A percentile compares a stretch with the other conserved stretches of the same genome.
phyloP scores from a whole-genome alignment of 2,329 filamentous ascomycete genomes.

The Aspergillus alliaceus region DNA sequence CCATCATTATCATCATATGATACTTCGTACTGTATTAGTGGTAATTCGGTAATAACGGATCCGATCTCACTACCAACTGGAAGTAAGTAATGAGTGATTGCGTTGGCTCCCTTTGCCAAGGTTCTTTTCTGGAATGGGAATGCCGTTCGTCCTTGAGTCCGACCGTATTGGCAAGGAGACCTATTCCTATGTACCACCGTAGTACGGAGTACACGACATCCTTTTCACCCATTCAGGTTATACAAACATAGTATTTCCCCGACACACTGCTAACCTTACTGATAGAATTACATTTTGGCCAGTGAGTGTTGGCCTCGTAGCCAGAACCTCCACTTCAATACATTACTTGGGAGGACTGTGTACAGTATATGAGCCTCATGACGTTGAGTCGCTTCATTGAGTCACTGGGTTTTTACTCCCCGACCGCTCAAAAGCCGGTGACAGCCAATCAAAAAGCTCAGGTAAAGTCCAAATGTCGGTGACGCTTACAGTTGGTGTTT shows the following conservation, averaged over 20 bases:
- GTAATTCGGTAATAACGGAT: background rate
- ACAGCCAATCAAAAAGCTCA: background rate
- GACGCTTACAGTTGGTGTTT: too few relatives aligned
- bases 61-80: background rate
- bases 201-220: background rate
- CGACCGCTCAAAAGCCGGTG: background rate
- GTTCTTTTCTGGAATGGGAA: background rate
- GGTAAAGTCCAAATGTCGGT: background rate
- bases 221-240: background rate
- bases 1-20: background rate
- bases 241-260: too few relatives aligned
- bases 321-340: background rate
- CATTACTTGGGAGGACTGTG: background rate
- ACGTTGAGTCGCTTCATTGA: background rate
- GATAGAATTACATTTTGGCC: background rate
- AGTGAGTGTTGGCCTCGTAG: background rate
- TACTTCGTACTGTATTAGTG: background rate
- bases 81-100: background rate
- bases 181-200: too few relatives aligned
- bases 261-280: background rate
- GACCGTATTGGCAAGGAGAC: too few relatives aligned
- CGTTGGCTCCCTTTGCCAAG: background rate
- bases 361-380: background rate
- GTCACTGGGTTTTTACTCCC: background rate
- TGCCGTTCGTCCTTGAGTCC: background rate